Evolutionary conservation across 192 early-diverging fungal genomes (phyloP).

Genomic region (Backusella morwellensis): DNA sequence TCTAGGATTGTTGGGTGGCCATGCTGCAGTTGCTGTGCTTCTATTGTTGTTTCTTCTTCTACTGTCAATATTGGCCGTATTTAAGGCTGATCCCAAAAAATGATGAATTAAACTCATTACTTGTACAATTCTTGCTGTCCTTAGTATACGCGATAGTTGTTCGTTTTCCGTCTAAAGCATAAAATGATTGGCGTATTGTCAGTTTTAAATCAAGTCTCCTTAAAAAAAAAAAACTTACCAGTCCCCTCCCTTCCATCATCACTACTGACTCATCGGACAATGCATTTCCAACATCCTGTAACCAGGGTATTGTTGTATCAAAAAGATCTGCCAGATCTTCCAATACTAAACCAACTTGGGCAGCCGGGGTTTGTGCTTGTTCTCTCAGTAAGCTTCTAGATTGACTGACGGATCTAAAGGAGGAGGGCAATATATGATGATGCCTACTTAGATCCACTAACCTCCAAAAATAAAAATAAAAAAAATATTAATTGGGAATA

Average conservation of each 20-base stretch:
- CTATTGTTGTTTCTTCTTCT: background rate
- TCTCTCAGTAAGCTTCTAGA: conserved; percentile 15
- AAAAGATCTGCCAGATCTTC: conserved; percentile 30
- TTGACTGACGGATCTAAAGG: conserved; percentile 13
- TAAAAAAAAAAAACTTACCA: background rate
- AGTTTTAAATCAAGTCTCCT: background rate
- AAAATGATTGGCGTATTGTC: background rate
- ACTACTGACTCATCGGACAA: background rate
- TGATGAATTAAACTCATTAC: conserved; percentile 32
- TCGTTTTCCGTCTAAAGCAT: background rate
- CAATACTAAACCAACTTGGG: conserved; percentile 31
- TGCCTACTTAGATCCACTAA: conserved; percentile 7
- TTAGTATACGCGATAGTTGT: conserved; percentile 6
- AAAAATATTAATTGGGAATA: background rate
- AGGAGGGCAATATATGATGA: conserved; percentile 3
- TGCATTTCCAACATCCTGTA: conserved; percentile 10
- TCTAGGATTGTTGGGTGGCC: background rate
- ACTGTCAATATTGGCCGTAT: conserved; percentile 17
- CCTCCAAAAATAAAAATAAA: background rate
- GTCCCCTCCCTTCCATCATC: background rate
- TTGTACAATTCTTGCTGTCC: conserved; percentile 29
- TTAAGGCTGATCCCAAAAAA: conserved; percentile 30
- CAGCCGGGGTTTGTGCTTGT: conserved; percentile 15
- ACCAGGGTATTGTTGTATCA: conserved; percentile 12
- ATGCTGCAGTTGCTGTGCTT: background rate